Percentiles rank a stretch among this genome's conserved stretches.
These are phyloP conservation scores for Quercus lobata DNA, from an alignment of 331 rosid genomes.

Conservation along the genomic window DNA sequence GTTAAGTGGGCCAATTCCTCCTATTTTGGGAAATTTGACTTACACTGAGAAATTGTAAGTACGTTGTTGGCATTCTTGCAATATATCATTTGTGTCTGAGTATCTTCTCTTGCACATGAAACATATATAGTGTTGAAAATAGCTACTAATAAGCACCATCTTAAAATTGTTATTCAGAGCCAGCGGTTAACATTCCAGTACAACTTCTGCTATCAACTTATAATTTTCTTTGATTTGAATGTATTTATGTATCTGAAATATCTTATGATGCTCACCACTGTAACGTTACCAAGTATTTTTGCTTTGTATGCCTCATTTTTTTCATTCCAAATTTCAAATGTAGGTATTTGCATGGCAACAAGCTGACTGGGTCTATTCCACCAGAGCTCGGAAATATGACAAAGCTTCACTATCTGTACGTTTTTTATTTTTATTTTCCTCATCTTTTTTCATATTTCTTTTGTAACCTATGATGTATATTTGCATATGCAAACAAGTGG, in stretches of 20 bases:
- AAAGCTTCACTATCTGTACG: slow-evolving; percentile 92
- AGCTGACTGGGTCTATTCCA: slow-evolving; percentile 80
- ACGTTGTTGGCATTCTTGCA: slow-evolving; percentile 2
- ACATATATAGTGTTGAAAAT: not conserved
- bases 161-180: not conserved
- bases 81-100: not conserved
- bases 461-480: not conserved
- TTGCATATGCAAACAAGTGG: not conserved
- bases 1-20: slow-evolving; percentile 78
- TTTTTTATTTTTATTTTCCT: not conserved
- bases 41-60: slow-evolving; percentile 93
- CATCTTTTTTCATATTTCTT: not conserved
- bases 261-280: not conserved
- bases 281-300: not conserved
- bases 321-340: not conserved
- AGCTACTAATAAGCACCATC: not conserved
- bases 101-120: not conserved
- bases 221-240: not conserved
- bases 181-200: not conserved
- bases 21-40: slow-evolving; percentile 83
- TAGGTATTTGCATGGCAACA: slow-evolving; percentile 96
- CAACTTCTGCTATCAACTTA: not conserved
- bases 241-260: not conserved
- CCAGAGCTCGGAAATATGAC: slow-evolving; percentile 94
- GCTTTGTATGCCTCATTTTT: not conserved